These are phyloP conservation scores for Byssoonygena ceratinophila DNA, from an alignment of 2,329 filamentous ascomycete genomes.

Conservation along the genomic window DNA sequence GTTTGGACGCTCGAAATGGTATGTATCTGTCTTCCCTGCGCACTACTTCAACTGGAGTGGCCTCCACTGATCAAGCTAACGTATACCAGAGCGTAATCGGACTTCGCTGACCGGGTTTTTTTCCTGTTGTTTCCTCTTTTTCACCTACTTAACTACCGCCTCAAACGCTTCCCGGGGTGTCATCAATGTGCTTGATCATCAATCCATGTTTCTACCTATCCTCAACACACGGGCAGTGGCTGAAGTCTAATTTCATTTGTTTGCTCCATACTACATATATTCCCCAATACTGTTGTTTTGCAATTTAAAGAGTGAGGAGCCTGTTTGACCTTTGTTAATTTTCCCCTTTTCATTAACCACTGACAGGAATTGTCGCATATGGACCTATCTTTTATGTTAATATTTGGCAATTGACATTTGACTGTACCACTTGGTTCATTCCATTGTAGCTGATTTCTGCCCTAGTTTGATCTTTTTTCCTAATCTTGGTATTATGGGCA, in stretches of 20 bases:
- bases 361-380: not conserved
- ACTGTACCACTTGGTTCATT: too few relatives aligned
- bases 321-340: not conserved
- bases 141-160: not conserved
- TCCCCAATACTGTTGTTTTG: conserved; percentile 1
- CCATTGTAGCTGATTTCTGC: too few relatives aligned
- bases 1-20: conserved; percentile 98
- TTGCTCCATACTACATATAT: conserved; percentile 4
- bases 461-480: not conserved
- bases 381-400: not conserved
- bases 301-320: not conserved
- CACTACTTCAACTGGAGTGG: not conserved
- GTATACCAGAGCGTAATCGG: conserved; percentile 16
- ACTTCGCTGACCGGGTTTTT: conserved; percentile 11
- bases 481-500: too few relatives aligned
- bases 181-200: not conserved
- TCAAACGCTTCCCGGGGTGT: not conserved
- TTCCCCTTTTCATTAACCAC: not conserved
- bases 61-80: not conserved
- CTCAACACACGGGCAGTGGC: not conserved
- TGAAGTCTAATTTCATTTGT: not conserved
- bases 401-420: not conserved
- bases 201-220: not conserved
- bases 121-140: not conserved
- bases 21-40: conserved; percentile 22